Percentiles rank a stretch among this genome's conserved stretches.
These are phyloP conservation scores for Capillidium rhysosporum DNA, from an alignment of 371 early-diverging fungal species.

Conservation along the genomic window DNA sequence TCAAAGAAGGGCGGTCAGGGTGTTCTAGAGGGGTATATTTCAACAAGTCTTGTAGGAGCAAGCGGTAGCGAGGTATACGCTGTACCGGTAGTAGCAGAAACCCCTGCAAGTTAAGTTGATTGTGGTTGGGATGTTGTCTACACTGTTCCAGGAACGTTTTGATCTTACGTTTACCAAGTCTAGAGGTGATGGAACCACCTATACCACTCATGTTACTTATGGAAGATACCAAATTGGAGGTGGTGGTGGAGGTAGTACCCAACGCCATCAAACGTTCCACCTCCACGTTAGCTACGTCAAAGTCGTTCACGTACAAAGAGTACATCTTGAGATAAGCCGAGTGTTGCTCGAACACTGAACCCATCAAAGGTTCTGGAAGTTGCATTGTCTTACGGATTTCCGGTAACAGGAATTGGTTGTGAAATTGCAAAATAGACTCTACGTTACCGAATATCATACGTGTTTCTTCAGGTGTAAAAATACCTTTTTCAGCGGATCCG, in stretches of 20 bases:
- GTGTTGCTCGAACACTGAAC: constrained; percentile 19
- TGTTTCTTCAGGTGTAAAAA: constrained; percentile 19
- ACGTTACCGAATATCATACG: constrained; percentile 43
- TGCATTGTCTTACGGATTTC: constrained; percentile 20
- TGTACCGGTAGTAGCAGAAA: constrained; percentile 65
- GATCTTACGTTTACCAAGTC: constrained; percentile 15
- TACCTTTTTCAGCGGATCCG: constrained; percentile 7
- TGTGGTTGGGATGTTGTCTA: constrained; percentile 27
- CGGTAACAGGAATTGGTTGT: constrained; percentile 37
- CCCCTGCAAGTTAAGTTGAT: constrained; percentile 37
- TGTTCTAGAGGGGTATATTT: constrained; percentile 32
- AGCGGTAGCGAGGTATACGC: constrained; percentile 54
- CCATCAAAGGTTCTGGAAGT: constrained; percentile 10
- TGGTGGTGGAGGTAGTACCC: constrained; percentile 7
- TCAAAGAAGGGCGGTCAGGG: constrained; percentile 34
- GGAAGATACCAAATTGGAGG: too few species aligned
- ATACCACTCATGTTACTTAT: constrained; percentile 8
- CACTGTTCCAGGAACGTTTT: constrained; percentile 13
- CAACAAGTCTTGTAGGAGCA: constrained; percentile 44
- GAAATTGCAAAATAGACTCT: constrained; percentile 38
- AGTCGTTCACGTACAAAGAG: constrained; percentile 52
- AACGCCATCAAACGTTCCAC: constrained; percentile 20
- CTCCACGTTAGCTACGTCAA: constrained; percentile 32
- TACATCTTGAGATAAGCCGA: constrained; percentile 43
- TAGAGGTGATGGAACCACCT: constrained; percentile 4